Evolutionary conservation across 257 asterid species (phyloP).

Genomic region (Orobanche coerulescens): DNA sequence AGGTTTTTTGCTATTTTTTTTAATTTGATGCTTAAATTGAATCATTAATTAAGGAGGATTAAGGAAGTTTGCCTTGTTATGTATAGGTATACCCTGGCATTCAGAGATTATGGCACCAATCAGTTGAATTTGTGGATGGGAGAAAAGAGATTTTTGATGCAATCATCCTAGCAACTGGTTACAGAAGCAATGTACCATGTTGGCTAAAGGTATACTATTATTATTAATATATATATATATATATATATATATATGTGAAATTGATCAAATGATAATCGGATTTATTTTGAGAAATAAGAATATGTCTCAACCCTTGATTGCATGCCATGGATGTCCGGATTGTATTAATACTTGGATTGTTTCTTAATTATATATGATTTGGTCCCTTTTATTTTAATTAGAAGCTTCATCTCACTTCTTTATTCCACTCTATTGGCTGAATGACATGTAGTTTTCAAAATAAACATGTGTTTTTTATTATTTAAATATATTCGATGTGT

Average conservation of each 20-base stretch:
- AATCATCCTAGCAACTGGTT: conserved; percentile 65
- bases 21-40: not conserved
- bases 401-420: too few species aligned
- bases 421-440: not conserved
- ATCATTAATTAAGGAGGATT: not conserved
- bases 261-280: too few species aligned
- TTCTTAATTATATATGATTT: too few species aligned
- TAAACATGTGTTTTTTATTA: too few species aligned
- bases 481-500: too few species aligned
- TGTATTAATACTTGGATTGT: too few species aligned
- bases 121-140: conserved; percentile 51
- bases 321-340: too few species aligned
- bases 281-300: too few species aligned
- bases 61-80: not conserved
- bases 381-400: too few species aligned
- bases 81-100: conserved; percentile 49
- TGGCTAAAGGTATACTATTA: conserved; percentile 46
- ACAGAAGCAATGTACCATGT: conserved; percentile 66
- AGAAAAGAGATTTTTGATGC: conserved; percentile 44
- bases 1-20: not conserved
- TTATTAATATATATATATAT: too few species aligned
- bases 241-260: too few species aligned
- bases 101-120: conserved; percentile 31
- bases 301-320: too few species aligned
- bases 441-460: not conserved